Percentiles rank a stretch among this genome's conserved stretches.
phyloP scores from a whole-genome alignment of 2,329 filamentous ascomycete species.

The Chrysoporthe deuterocubensis region DNA sequence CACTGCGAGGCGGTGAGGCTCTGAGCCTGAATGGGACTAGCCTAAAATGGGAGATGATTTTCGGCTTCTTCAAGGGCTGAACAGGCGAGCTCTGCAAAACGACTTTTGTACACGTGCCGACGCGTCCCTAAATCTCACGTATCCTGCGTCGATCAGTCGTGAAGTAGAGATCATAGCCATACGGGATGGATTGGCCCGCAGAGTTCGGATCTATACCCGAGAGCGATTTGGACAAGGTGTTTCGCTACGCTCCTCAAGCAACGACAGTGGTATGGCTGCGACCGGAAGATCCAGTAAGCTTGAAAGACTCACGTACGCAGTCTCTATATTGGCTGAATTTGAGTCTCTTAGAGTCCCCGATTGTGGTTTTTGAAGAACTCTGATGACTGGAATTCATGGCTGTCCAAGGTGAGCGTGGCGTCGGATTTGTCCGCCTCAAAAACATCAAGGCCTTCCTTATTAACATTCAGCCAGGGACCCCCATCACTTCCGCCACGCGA shows the following conservation, averaged over 20 bases:
- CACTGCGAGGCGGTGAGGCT: too few species aligned
- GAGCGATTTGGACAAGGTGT: neutral
- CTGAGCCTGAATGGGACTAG: too few species aligned
- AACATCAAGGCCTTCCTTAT: too few species aligned
- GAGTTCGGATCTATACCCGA: neutral
- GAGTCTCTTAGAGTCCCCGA: neutral
- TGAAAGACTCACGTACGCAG: neutral
- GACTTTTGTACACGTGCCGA: too few species aligned
- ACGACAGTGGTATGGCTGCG: neutral
- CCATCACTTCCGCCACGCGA: too few species aligned
- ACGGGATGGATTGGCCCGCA: neutral
- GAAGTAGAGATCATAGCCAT: neutral
- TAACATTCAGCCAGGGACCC: too few species aligned
- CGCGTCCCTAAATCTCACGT: too few species aligned
- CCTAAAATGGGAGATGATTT: too few species aligned
- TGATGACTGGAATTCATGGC: neutral
- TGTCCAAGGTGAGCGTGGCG: neutral
- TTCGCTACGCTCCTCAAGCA: neutral
- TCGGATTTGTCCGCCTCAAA: too few species aligned
- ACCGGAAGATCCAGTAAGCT: neutral
- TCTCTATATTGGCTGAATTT: neutral
- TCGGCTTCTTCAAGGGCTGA: too few species aligned
- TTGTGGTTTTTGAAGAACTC: neutral
- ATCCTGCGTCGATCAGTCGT: neutral
- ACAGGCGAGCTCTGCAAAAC: too few species aligned